A percentile compares a stretch with the other conserved stretches of the same genome.
These are phyloP conservation scores for Aspergillus vadensis DNA, from an alignment of 2,329 filamentous ascomycete species.

Conservation along the genomic window DNA sequence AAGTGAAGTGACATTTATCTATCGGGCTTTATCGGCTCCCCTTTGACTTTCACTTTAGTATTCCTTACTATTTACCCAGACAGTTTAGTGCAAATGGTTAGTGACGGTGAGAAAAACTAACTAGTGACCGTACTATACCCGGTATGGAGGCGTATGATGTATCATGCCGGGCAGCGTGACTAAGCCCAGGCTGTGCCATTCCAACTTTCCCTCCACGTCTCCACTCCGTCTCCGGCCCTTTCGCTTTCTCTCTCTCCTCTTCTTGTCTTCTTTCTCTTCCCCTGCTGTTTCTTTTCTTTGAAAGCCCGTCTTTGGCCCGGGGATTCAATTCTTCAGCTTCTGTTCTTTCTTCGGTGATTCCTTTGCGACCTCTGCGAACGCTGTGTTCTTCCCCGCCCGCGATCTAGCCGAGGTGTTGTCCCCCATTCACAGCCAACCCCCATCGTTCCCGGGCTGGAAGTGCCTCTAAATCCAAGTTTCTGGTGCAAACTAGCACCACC, in stretches of 20 bases:
- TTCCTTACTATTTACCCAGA: too few relatives aligned
- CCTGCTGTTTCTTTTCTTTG: slow-evolving; percentile 15
- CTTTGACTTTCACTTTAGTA: neutral
- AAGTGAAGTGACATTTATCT: neutral
- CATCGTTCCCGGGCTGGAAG: slow-evolving; percentile 29
- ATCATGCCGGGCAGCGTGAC: neutral
- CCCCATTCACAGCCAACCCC: slow-evolving; percentile 14
- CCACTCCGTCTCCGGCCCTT: slow-evolving; percentile 9
- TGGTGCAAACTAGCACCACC: slow-evolving; percentile 17
- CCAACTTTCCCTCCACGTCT: slow-evolving; percentile 11
- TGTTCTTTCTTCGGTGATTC: slow-evolving; percentile 3
- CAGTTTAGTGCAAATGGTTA: neutral
- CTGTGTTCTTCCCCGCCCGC: slow-evolving; percentile 8
- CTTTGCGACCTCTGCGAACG: slow-evolving; percentile 21
- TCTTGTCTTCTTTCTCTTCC: slow-evolving; percentile 12
- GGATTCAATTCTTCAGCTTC: neutral
- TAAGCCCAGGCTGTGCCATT: slow-evolving; percentile 9
- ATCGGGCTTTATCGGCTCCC: neutral
- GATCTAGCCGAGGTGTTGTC: slow-evolving; percentile 3
- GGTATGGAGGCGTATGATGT: slow-evolving; percentile 1
- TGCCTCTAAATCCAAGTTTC: slow-evolving; percentile 23
- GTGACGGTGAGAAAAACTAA: neutral
- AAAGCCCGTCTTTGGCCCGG: slow-evolving; percentile 1
- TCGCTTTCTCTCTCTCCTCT: slow-evolving; percentile 13
- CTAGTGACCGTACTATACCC: slow-evolving; percentile 1